phyloP scores from a whole-genome alignment of 139 green algal genomes.

The Auxenochlorella protothecoides region DNA sequence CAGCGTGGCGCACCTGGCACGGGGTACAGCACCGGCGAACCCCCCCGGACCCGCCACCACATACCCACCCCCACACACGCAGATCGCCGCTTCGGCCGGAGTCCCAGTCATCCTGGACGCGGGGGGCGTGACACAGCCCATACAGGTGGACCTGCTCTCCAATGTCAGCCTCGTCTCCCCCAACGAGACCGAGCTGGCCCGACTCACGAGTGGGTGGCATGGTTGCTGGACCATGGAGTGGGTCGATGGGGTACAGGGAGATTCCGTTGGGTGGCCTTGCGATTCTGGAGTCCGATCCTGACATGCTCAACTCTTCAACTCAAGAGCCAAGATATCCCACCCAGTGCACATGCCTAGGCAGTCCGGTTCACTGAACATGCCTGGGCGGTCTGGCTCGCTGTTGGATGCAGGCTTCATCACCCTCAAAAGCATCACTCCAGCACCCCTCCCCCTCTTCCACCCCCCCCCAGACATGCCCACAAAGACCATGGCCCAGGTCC shows the following conservation, averaged over 20 bases:
- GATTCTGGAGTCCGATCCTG: too few relatives aligned
- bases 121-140: constrained; percentile 58
- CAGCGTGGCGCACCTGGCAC: too few relatives aligned
- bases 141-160: constrained; percentile 49
- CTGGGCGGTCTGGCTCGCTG: too few relatives aligned
- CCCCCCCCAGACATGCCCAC: constrained; percentile 40
- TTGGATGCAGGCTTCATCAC: too few relatives aligned
- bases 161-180: constrained; percentile 57
- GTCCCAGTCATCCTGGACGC: constrained; percentile 78
- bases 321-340: too few relatives aligned
- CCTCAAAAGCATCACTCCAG: neutral
- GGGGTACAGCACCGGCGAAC: too few relatives aligned
- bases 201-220: constrained; percentile 37
- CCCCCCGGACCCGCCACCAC: neutral
- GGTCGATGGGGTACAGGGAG: neutral
- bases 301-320: too few relatives aligned
- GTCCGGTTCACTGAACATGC: too few relatives aligned
- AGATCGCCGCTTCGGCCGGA: constrained; percentile 43
- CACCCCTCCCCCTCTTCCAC: neutral
- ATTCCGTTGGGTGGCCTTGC: too few relatives aligned
- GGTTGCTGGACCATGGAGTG: neutral
- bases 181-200: constrained; percentile 83
- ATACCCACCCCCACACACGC: constrained; percentile 1
- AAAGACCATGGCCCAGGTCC: constrained; percentile 30
- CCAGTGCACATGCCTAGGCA: too few relatives aligned